Evolutionary conservation across 2,329 filamentous ascomycete species (phyloP).

Genomic region (Fusarium chaquense): DNA sequence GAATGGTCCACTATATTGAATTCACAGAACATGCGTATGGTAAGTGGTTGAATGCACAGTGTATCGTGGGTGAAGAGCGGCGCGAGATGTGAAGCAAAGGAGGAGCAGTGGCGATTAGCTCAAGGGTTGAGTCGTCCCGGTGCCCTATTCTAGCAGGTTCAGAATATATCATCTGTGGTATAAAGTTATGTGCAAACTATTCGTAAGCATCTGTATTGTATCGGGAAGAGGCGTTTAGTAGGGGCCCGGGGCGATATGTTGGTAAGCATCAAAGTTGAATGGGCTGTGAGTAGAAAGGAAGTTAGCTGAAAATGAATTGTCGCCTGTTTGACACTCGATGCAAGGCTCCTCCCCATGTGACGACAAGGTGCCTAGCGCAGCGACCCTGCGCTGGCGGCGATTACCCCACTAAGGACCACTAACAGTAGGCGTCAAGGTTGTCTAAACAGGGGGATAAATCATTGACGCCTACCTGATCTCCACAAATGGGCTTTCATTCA

Average conservation of each 20-base stretch:
- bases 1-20: not conserved
- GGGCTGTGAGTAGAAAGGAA: conserved; percentile 7
- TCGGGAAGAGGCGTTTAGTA: not conserved
- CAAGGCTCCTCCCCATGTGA: conserved; percentile 40
- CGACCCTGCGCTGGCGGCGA: conserved; percentile 35
- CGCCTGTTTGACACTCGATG: conserved; percentile 23
- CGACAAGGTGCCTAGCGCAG: conserved; percentile 24
- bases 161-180: conserved; percentile 12
- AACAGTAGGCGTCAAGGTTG: conserved; percentile 20
- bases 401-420: conserved; percentile 36
- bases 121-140: conserved; percentile 21
- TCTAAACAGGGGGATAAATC: conserved; percentile 15
- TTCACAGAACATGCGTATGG: conserved; percentile 21
- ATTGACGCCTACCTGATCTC: conserved; percentile 1
- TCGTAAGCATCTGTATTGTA: conserved; percentile 13
- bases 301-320: conserved; percentile 24
- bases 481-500: conserved; percentile 7
- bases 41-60: conserved; percentile 7
- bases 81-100: conserved; percentile 2
- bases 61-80: conserved; percentile 9
- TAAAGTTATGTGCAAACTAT: conserved; percentile 1
- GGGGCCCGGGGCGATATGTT: not conserved
- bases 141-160: conserved; percentile 1
- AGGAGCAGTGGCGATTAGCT: conserved; percentile 32
- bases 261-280: conserved; percentile 19